Evolutionary conservation across 129 eudicot species (phyloP).

Genomic region (Ambrosia artemisiifolia): DNA sequence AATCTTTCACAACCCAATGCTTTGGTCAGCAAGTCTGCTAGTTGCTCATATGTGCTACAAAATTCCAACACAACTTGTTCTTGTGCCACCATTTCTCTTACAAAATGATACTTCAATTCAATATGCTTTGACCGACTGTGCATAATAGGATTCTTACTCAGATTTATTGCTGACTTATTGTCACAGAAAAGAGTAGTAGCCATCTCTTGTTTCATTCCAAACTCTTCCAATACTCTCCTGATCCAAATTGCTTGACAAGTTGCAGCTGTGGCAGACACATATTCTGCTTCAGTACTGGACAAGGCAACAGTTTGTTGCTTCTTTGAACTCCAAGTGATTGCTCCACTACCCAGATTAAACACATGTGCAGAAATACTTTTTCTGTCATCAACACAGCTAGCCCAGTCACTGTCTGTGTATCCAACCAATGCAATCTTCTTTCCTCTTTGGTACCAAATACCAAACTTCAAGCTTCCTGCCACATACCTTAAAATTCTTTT

Average conservation of each 20-base stretch:
- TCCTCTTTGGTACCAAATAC: not conserved
- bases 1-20: too few relatives aligned
- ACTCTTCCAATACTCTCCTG: not conserved
- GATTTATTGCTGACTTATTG: not conserved
- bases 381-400: not conserved
- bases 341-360: not conserved
- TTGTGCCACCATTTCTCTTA: not conserved
- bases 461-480: not conserved
- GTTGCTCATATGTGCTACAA: not conserved
- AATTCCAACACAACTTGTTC: not conserved
- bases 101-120: not conserved
- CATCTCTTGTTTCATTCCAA: not conserved
- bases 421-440: not conserved
- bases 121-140: not conserved
- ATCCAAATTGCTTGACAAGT: not conserved
- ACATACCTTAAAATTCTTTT: too few relatives aligned
- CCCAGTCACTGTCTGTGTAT: not conserved
- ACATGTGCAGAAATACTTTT: not conserved
- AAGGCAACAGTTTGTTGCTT: not conserved
- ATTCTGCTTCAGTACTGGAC: not conserved
- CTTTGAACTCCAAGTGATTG: not conserved
- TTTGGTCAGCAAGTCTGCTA: not conserved
- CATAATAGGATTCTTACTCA: not conserved
- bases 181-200: not conserved
- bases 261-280: not conserved